Conservation (phyloP, 2,329 filamentous ascomycete species). For the Didymella glomerata region DNA sequence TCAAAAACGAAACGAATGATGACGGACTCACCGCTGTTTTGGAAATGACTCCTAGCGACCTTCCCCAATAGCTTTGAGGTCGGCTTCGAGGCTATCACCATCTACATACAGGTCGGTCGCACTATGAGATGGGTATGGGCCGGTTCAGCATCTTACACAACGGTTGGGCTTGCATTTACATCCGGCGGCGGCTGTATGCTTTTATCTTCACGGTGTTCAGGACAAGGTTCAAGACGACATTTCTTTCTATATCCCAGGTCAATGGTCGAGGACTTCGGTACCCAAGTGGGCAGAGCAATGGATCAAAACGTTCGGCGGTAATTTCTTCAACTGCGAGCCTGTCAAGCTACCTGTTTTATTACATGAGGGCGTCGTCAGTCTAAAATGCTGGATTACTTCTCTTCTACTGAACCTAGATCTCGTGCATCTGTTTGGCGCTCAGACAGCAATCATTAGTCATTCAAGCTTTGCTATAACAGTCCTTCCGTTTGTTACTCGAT, state of each 20-base stretch:
- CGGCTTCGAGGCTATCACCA: background rate
- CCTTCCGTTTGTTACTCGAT: background rate
- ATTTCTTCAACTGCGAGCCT: constrained; percentile 15
- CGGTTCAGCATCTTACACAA: constrained; percentile 40
- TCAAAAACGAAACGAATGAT: constrained; percentile 35
- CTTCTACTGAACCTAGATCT: constrained; percentile 16
- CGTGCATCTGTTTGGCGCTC: constrained; percentile 22
- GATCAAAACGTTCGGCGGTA: constrained; percentile 16
- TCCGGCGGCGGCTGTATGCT: constrained; percentile 51
- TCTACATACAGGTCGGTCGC: constrained; percentile 1
- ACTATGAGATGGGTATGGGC: constrained; percentile 12
- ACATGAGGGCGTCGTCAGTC: constrained; percentile 9
- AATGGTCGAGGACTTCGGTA: constrained; percentile 2
- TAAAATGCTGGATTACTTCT: constrained; percentile 15
- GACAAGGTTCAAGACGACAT: constrained; percentile 28
- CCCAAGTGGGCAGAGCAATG: constrained; percentile 7
- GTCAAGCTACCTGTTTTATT: constrained; percentile 15
- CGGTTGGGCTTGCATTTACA: constrained; percentile 51
- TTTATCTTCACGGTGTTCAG: constrained; percentile 44
- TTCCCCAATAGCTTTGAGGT: background rate
- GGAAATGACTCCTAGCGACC: background rate
- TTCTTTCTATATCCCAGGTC: constrained; percentile 22
- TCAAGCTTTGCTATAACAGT: background rate
- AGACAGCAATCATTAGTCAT: constrained; percentile 23
- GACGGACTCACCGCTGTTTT: constrained; percentile 25